Evolutionary conservation across 495 filamentous ascomycete species (phyloP).

Genomic region (Podospora fimiseda): DNA sequence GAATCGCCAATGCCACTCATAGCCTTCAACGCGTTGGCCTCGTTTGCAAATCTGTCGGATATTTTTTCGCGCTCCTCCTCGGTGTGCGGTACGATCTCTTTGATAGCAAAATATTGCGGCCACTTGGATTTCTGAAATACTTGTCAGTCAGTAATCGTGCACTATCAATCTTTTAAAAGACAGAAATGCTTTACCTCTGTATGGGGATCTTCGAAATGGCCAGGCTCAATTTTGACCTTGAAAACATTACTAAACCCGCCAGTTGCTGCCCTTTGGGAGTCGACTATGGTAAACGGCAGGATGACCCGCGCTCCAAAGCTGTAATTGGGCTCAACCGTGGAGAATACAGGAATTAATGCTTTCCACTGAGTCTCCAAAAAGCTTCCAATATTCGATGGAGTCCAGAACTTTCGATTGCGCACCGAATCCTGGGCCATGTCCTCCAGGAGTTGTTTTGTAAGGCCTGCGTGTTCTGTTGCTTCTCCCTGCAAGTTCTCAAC

Average conservation of each 20-base stretch:
- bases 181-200: neutral
- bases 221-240: constrained; percentile 8
- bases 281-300: neutral
- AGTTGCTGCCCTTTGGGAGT: neutral
- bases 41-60: neutral
- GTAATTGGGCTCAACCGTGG: constrained; percentile 5
- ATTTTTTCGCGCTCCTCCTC: neutral
- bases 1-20: neutral
- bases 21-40: neutral
- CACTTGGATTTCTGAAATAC: constrained; percentile 5
- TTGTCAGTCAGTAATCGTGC: no score
- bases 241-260: constrained; percentile 14
- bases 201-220: constrained; percentile 11
- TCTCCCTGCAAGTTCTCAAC: neutral
- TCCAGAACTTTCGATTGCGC: constrained; percentile 1
- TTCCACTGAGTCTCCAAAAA: constrained; percentile 12
- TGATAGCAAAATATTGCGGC: constrained; percentile 9
- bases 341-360: constrained; percentile 9
- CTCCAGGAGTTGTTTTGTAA: neutral
- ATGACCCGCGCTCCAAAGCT: neutral
- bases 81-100: constrained; percentile 9
- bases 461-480: neutral
- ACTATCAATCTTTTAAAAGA: neutral
- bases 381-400: neutral
- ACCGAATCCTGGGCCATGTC: neutral